These are phyloP conservation scores for Pichia eremophila DNA, from an alignment of 805 yeast genomes.

Conservation along the genomic window DNA sequence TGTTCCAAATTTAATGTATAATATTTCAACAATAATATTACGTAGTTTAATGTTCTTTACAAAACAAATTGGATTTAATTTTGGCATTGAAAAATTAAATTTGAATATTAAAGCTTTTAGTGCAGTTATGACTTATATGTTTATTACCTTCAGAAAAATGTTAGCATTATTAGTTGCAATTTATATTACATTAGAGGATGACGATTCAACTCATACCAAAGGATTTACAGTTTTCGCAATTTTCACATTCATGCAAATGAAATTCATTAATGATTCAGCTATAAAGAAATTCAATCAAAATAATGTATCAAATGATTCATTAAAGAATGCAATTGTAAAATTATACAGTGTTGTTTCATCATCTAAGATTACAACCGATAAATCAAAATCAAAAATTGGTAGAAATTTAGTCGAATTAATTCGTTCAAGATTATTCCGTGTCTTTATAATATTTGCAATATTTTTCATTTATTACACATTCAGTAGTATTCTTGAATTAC, in stretches of 20 bases:
- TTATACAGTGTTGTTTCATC: conserved; percentile 3
- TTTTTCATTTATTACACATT: neutral
- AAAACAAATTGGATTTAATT: too few species aligned
- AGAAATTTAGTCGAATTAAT: neutral
- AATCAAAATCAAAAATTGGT: neutral
- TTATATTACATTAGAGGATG: conserved; percentile 22
- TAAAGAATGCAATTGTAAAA: conserved; percentile 15
- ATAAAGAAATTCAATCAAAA: too few species aligned
- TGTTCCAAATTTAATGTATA: conserved; percentile 20
- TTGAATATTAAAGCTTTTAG: conserved; percentile 4
- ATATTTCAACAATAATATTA: conserved; percentile 12
- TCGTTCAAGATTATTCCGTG: neutral
- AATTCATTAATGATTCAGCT: conserved; percentile 14
- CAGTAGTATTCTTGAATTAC: neutral
- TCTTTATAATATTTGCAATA: neutral
- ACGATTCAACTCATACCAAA: conserved; percentile 20
- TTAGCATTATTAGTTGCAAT: conserved; percentile 21
- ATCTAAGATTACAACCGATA: neutral
- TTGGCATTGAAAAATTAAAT: too few species aligned
- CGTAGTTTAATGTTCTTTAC: neutral
- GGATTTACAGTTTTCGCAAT: conserved; percentile 19
- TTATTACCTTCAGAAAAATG: conserved; percentile 21
- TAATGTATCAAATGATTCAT: neutral
- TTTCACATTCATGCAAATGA: conserved; percentile 18
- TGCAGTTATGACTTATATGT: conserved; percentile 16